These are phyloP conservation scores for Sporothrix sp. DNA, from an alignment of 2,329 filamentous ascomycete genomes.

Conservation along the genomic window DNA sequence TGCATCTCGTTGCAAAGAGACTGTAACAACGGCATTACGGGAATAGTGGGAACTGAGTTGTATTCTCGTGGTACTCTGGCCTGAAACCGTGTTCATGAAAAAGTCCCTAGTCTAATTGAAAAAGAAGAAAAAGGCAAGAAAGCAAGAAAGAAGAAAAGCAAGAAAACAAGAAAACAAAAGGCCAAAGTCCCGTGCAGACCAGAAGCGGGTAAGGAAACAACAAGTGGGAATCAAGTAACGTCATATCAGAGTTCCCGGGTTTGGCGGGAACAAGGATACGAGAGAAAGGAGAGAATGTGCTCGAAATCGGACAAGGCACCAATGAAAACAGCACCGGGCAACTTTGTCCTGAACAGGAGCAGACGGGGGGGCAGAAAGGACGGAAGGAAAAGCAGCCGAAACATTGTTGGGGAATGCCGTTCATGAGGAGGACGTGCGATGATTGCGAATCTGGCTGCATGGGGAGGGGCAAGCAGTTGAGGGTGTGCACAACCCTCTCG, in stretches of 20 bases:
- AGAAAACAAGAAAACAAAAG: neutral
- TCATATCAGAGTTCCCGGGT: neutral
- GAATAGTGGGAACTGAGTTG: too few relatives aligned
- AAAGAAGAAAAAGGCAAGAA: neutral
- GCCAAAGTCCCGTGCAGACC: neutral
- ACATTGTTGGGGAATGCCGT: too few relatives aligned
- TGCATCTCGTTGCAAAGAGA: too few relatives aligned
- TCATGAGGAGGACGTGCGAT: too few relatives aligned
- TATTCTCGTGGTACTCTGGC: neutral
- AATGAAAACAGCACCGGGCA: neutral
- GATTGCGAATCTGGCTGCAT: too few relatives aligned
- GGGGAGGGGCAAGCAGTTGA: too few relatives aligned
- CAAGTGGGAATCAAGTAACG: constrained; percentile 10
- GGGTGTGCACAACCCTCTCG: neutral
- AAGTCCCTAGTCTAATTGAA: constrained; percentile 7
- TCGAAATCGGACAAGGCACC: neutral
- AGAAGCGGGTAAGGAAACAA: neutral
- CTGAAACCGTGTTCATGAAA: neutral
- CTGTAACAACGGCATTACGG: too few relatives aligned
- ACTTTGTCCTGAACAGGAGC: neutral
- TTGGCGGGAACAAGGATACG: neutral
- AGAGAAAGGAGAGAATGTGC: neutral
- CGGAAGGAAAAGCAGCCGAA: too few relatives aligned
- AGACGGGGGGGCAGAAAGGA: neutral
- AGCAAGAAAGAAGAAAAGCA: neutral